Evolutionary conservation across 129 eudicot genomes (phyloP).

Genomic region (Smallanthus sonchifolius): DNA sequence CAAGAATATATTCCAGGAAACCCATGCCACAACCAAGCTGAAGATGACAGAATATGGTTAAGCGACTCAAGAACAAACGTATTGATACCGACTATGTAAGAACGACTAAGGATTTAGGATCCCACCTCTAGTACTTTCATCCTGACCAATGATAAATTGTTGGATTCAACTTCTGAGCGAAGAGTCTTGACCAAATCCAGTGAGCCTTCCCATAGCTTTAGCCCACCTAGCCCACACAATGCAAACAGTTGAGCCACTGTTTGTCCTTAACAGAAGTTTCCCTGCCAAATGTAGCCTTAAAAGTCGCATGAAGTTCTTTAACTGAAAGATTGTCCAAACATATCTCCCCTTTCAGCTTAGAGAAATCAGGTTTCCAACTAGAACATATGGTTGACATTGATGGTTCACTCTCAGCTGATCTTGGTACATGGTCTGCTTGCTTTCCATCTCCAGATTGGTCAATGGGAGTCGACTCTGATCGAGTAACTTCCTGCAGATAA

Average conservation of each 20-base stretch:
- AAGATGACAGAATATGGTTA: constrained; percentile 14
- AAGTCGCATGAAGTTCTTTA: constrained; percentile 92
- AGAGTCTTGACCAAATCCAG: too few relatives aligned
- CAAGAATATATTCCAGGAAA: constrained; percentile 42
- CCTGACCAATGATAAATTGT: too few relatives aligned
- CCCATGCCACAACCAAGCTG: constrained; percentile 99
- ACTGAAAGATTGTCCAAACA: constrained; percentile 73
- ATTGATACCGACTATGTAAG: background rate
- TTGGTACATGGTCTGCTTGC: constrained; percentile 34
- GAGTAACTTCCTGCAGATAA: constrained; percentile 45
- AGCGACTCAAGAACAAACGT: background rate
- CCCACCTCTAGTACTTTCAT: background rate
- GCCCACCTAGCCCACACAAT: too few relatives aligned
- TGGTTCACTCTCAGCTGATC: constrained; percentile 32
- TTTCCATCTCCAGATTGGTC: constrained; percentile 39
- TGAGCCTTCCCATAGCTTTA: too few relatives aligned
- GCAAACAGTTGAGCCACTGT: constrained; percentile 66
- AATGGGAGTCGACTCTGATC: constrained; percentile 25
- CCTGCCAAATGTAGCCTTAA: constrained; percentile 90
- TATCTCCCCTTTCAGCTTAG: constrained; percentile 72
- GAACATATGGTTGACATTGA: constrained; percentile 36
- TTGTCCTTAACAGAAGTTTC: constrained; percentile 95
- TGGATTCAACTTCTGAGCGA: too few relatives aligned
- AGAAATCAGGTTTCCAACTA: constrained; percentile 71
- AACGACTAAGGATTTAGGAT: background rate